phyloP scores from a whole-genome alignment of 768 basidiomycete genomes.

The Scleroderma bovista region DNA sequence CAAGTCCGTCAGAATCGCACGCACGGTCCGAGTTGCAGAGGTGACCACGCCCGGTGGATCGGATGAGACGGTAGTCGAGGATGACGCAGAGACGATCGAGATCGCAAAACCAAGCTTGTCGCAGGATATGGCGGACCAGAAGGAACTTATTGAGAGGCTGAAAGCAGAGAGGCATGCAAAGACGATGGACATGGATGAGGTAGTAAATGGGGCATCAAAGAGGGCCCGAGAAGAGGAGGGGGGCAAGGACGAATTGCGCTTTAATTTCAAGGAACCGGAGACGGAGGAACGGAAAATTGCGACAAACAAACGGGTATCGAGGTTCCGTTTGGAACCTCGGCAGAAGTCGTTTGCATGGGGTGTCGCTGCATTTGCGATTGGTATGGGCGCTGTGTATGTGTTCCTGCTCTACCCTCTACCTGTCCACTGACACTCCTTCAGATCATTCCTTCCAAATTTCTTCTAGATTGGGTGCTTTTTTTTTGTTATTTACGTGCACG shows the following conservation, averaged over 20 bases:
- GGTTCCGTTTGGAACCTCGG: constrained; percentile 56
- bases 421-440: constrained; percentile 14
- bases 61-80: constrained; percentile 63
- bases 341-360: constrained; percentile 82
- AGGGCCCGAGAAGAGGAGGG: constrained; percentile 42
- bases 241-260: constrained; percentile 42
- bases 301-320: constrained; percentile 58
- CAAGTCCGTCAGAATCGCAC: constrained; percentile 17
- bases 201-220: constrained; percentile 32
- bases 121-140: constrained; percentile 73
- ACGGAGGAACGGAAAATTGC: constrained; percentile 49
- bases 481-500: constrained; percentile 5
- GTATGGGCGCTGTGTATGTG: constrained; percentile 75
- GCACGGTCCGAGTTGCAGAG: constrained; percentile 22
- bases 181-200: constrained; percentile 21
- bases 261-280: constrained; percentile 70
- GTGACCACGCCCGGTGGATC: constrained; percentile 47
- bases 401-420: constrained; percentile 3
- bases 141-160: constrained; percentile 66
- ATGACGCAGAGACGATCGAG: constrained; percentile 53
- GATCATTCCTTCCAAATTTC: constrained; percentile 57
- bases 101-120: constrained; percentile 58
- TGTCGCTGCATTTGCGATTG: constrained; percentile 75
- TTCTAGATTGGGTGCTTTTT: constrained; percentile 35
- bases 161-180: constrained; percentile 53